Percentiles rank a stretch among this genome's conserved stretches.
Conservation (phyloP, 768 basidiomycete genomes). For the Clitopilus passeckerianus region DNA sequence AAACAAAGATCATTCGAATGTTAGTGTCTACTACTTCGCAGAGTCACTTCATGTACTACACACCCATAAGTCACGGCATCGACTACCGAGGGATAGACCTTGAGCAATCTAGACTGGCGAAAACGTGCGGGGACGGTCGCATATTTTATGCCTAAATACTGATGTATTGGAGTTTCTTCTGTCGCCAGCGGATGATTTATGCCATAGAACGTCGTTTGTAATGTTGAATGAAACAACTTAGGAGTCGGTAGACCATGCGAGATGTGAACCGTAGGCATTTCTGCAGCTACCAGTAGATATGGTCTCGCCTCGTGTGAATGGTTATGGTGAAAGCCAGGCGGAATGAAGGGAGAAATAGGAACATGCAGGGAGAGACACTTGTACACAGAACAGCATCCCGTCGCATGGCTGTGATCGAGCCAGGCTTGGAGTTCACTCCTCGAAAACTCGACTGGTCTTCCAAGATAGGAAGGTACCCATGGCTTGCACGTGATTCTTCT, state of each 20-base stretch:
- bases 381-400: background rate
- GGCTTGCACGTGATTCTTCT: conserved; percentile 7
- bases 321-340: conserved; percentile 1
- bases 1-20: conserved; percentile 2
- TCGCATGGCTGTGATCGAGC: background rate
- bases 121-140: conserved; percentile 71
- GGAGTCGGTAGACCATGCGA: conserved; percentile 17
- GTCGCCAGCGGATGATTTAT: conserved; percentile 58
- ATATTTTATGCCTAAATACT: conserved; percentile 78
- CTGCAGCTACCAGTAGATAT: background rate
- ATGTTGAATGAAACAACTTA: conserved; percentile 44
- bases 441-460: conserved; percentile 22
- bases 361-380: conserved; percentile 1
- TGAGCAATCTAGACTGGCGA: conserved; percentile 62
- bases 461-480: conserved; percentile 24
- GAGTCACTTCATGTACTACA: conserved; percentile 13
- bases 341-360: conserved; percentile 7
- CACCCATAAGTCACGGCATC: conserved; percentile 70
- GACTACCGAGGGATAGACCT: conserved; percentile 49
- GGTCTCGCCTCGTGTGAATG: conserved; percentile 3
- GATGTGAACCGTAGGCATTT: conserved; percentile 23
- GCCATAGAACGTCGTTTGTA: conserved; percentile 65
- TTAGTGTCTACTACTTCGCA: background rate
- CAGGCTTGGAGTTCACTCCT: conserved; percentile 1
- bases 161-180: conserved; percentile 50